Evolutionary conservation across 2,329 filamentous ascomycete species (phyloP), one percentile per base, ranked within the genome.

Genomic region (Cladosporium sp.): DNA sequence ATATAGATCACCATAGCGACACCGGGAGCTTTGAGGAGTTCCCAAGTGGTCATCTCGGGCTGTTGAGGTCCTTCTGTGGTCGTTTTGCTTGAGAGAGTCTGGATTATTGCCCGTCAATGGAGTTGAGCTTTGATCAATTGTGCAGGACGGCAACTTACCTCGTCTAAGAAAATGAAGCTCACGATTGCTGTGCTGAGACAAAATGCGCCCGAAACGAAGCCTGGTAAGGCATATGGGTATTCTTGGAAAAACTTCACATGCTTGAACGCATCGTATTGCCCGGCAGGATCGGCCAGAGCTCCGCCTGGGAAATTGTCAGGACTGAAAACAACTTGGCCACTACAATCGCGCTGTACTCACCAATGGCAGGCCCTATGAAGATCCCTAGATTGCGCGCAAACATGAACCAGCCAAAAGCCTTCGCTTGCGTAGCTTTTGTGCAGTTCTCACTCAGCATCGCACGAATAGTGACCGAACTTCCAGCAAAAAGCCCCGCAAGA

Each of bases 361-460:
- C 74, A 17, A 89, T 62, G 7, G 88, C 61, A 2, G 87, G 86
- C 0, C 88, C 88, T 2, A 89, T 24, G 52, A 89, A 82, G 39
- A 92, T 82, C 3, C 88, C 88, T 7, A 91, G 18, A 57, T 92
- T 92, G 4, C 82, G 56, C 0, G 79, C 74, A 62, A 92, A 88
- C 8, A 86, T 85, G 63, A 91, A 91, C 73, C 82, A 86, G 61
- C 84, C 84, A 62, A 91, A 93, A 0, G 84, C 82, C 22, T 77
- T 72, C 0, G 88, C 87, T 67, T 91, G 87, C 0, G 84, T 90
- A 55, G 79, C 76, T 4, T 78, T 70, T 0, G 84, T 87, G 65
- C 82, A 85, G 58, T 84, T 81, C 68, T 93, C 88, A 15, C 80
- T 79, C 24, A 92, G 75, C 85, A 92, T 90, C 6, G 87, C 84